Evolutionary conservation across 805 yeast species (phyloP), one percentile per base, ranked within the genome.

Genomic region (Saturnispora gosingensis): DNA sequence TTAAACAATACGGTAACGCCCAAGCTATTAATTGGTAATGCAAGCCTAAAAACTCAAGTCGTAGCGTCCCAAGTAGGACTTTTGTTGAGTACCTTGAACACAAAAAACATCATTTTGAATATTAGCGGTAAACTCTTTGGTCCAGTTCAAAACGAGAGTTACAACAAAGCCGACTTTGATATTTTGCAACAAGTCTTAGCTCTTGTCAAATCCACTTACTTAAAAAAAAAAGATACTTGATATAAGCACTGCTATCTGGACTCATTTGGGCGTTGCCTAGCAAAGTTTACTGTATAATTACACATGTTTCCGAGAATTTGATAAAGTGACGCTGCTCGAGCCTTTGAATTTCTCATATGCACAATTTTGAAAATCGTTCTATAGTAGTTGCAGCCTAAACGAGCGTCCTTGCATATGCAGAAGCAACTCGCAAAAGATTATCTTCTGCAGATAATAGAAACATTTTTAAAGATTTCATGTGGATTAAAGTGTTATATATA

Each of bases 21-120:
- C 6, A 53, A 52, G 0, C 60, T 73, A n/a, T 60, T 78, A 7
- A 67, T 77, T 20, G 82, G 75, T 4, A 73, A 72, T 32, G 72
- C 70, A 13, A 76, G 70, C 56, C 59, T 72, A 49, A 76, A 75
- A 45, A 75, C 75, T 1, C 68, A 76, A 50, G 67, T 78, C 11
- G 62, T 72, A 67, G 69, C 78, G 3, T 65, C 76, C 8, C 78
- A 78, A 58, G 67, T 78, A 4, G 81, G 79, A 2, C 71, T 72
- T 58, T 56, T 75, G 39, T 56, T 75, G 22, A 57, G 62, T 13
- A 65, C 65, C 48, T 38, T 54, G 9, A 56, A 64, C 10, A 70
- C 72, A 8, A 72, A 74, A 52, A 70, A 68, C 51, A 63, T 72
- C 8, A 72, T 76, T 4, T 54, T 77, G 22, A 73, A 75, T 38